Evolutionary conservation across 305 asterid genomes (phyloP), one percentile per base, ranked within the genome.

Genomic region (Fraxinus dipetala): DNA sequence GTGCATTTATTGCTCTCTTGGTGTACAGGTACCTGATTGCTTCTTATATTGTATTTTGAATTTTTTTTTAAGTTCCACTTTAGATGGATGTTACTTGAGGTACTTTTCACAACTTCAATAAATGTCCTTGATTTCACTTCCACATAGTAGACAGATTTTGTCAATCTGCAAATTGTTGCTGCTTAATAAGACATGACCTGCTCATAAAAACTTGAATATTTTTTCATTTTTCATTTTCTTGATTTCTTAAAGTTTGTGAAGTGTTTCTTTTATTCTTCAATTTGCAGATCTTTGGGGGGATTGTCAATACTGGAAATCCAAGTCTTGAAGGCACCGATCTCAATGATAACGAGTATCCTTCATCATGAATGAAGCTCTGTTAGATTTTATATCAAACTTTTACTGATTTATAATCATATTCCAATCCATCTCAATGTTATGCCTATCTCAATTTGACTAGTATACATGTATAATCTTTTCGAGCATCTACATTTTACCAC

Each of bases 1-100:
- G 76, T 96, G 99, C 94, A 80, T 96, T 80, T 96, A 96, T 79
- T 94, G 99, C 89, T 94, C 99, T 79, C 79, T 94, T 63, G 98
- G 97, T 83, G 90, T 96, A 82, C 99, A 96, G 99, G 99, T 94
- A 89, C 30, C 67, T 34, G 28, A 79, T 74, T 69, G 34, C 81
- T 77, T 72, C 63, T 76, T 13, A 35, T 72, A 40, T 31, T 72
- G 18, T 72, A 43, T 77, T 79, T 75, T 45, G 78, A 76, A 20
- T 76, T 67, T 76, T 59, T 51, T 61, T 31, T 72, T 38, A 75
- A 67, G 22, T 65, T 67, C 10, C 30, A 54, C 65, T 81, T 79
- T 26, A n/a, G 59, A 51, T 32, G 48, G 10, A 11, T 11, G 31
- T 31, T 31, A 70, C 45, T 70, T 75, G 67, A 69, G 30, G 38